Evolutionary conservation across 768 basidiomycete genomes (phyloP).

Genomic region (Leucocoprinus sp.): DNA sequence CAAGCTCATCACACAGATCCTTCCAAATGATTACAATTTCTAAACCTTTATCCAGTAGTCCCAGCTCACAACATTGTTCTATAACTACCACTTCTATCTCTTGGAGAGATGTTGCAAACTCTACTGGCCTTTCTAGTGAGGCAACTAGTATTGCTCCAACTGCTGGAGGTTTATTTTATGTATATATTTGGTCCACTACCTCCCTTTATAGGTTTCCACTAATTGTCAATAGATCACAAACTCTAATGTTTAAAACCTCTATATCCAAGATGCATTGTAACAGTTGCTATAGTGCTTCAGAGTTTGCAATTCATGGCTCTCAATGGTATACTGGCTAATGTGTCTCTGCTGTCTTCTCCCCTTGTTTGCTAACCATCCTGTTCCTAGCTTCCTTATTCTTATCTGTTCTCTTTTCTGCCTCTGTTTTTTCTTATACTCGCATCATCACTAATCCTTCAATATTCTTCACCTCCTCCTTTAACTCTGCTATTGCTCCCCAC

Average conservation of each 20-base stretch:
- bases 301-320: slow-evolving; percentile 11
- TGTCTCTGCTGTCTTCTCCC: background rate
- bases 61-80: slow-evolving; percentile 5
- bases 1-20: slow-evolving; percentile 13
- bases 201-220: slow-evolving; percentile 13
- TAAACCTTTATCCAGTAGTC: slow-evolving; percentile 15
- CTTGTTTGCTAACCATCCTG: background rate
- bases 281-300: background rate
- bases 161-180: slow-evolving; percentile 1
- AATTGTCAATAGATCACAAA: slow-evolving; percentile 12
- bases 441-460: slow-evolving; percentile 5
- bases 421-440: slow-evolving; percentile 3
- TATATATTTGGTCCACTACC: slow-evolving; percentile 6
- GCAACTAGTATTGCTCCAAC: background rate
- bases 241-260: slow-evolving; percentile 6
- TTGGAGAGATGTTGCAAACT: slow-evolving; percentile 10
- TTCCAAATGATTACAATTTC: slow-evolving; percentile 19
- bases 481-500: slow-evolving; percentile 3
- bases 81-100: slow-evolving; percentile 10
- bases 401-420: background rate
- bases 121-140: slow-evolving; percentile 1
- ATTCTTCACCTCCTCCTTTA: slow-evolving; percentile 1
- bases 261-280: slow-evolving; percentile 9
- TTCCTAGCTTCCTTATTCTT: background rate
- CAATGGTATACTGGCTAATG: slow-evolving; percentile 10